Base-by-base conservation (phyloP, 805 yeast species). In the Wickerhamomyces mucosus region DNA sequence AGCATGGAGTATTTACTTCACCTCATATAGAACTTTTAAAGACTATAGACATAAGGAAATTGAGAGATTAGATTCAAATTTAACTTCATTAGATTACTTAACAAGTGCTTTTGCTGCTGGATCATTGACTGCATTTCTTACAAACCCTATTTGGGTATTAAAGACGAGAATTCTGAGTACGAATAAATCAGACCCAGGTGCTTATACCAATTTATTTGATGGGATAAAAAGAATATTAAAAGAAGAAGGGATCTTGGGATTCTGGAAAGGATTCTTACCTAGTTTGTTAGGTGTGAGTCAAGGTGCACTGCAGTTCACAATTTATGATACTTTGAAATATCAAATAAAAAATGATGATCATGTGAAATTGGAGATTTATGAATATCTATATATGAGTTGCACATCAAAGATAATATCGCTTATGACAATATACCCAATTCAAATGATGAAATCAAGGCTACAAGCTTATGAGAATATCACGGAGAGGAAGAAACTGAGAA, bases 131-230 rank as follows among this genome's bases (percentile, higher is more conserved):
- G 70, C 94, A 1, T 34, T 84, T 0, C 26, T 82, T 12, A 88
- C 98, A 1, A 92, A 86, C 50, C 98, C 98, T 1, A 69, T 89
- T 9, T 89, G 98, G 98, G 95, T 92, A 2, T 53, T 92, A 14
- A 92, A 92, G 55, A 92, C 98, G 0, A 65, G 97, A 39, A 78
- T 89, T 12, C 23, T 48, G 21, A 36, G 48, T 18, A 51, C 54
- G 3, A 56, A 69, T 3, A 55, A 58, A 23, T 37, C 38, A 2
- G 43, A 58, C 0, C 61, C 63, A 0, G 67, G 66, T 12, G 77
- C 83, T 0, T 84, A 85, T 47, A 53, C 54, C 8, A 72, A 84
- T 0, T 55, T 77, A 6, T 9, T 46, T 14, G 72, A 74, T 37
- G 94, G 94, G 1, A 45, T 75, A 0, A 34, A 35, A 6, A 51